Evolutionary conservation across 2,329 filamentous ascomycete species (phyloP).

Genomic region (Diaporthe vaccinii): DNA sequence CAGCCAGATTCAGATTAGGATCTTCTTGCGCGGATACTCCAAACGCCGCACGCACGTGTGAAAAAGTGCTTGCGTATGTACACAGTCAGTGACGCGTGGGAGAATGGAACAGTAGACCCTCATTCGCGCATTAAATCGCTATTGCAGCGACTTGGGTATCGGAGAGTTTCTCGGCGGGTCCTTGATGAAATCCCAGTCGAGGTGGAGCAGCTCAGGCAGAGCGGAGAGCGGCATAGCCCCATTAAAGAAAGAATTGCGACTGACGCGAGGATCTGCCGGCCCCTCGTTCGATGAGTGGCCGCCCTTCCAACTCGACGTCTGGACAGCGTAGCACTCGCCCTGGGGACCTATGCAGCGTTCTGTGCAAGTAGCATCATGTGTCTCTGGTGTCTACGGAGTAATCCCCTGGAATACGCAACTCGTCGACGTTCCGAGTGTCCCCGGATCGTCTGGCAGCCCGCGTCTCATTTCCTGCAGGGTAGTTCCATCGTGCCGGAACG

Average conservation of each 20-base stretch:
- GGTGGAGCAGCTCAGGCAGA: not conserved
- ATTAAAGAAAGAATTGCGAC: conserved; percentile 28
- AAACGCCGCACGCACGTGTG: conserved; percentile 6
- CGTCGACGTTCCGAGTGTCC: not conserved
- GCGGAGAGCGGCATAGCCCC: not conserved
- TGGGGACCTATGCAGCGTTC: conserved; percentile 19
- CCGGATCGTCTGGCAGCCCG: conserved; percentile 27
- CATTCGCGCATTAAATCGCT: conserved; percentile 23
- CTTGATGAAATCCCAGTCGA: not conserved
- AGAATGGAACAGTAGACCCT: not conserved
- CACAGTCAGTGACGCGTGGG: not conserved
- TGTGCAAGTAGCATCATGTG: conserved; percentile 8
- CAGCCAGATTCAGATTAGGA: not conserved
- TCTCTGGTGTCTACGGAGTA: not conserved
- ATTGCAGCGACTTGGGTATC: conserved; percentile 21
- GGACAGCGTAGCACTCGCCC: conserved; percentile 11
- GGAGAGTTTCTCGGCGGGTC: conserved; percentile 33
- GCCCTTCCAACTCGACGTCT: not conserved
- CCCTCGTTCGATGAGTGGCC: not conserved
- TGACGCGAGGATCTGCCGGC: conserved; percentile 8
- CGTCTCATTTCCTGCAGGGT: conserved; percentile 32
- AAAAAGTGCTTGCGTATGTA: conserved; percentile 7
- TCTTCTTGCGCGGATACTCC: not conserved
- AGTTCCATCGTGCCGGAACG: conserved; percentile 28
- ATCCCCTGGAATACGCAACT: not conserved